Evolutionary conservation across 129 eudicot genomes (phyloP).

Genomic region (Saussurea involucrata): DNA sequence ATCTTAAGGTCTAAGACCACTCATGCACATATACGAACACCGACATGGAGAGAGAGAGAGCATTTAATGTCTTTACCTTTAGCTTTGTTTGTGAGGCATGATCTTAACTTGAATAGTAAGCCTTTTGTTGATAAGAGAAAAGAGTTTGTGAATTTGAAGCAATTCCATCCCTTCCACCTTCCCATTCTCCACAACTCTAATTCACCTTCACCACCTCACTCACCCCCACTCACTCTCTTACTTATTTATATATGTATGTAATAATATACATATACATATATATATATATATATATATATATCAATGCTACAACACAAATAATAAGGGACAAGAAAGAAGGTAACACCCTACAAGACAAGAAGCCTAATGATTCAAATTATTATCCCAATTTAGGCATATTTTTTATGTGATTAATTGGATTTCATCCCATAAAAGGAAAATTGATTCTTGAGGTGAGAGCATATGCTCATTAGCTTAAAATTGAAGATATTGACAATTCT

Average conservation of each 20-base stretch:
- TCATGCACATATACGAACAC: not conserved
- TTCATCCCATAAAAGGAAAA: not conserved
- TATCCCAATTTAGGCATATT: not conserved
- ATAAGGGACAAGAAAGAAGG: constrained; percentile 38
- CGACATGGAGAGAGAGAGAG: not conserved
- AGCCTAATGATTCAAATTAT: constrained; percentile 32
- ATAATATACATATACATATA: not conserved
- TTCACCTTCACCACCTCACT: constrained; percentile 25
- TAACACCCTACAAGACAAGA: constrained; percentile 48
- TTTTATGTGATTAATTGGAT: not conserved
- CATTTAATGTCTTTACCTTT: constrained; percentile 36
- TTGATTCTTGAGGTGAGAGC: not conserved
- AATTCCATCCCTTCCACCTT: constrained; percentile 43
- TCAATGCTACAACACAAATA: constrained; percentile 36
- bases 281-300: constrained; percentile 1
- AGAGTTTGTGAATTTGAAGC: constrained; percentile 44
- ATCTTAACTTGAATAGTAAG: constrained; percentile 42
- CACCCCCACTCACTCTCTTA: constrained; percentile 23
- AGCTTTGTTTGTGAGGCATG: constrained; percentile 46
- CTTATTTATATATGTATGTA: not conserved
- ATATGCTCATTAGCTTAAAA: constrained; percentile 9
- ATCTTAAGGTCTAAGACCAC: not conserved
- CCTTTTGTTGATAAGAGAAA: constrained; percentile 44
- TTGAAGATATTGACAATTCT: constrained; percentile 20
- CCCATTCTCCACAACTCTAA: constrained; percentile 42